Conservation (phyloP, 2,329 filamentous ascomycete genomes). For the Cercospora zeina region DNA sequence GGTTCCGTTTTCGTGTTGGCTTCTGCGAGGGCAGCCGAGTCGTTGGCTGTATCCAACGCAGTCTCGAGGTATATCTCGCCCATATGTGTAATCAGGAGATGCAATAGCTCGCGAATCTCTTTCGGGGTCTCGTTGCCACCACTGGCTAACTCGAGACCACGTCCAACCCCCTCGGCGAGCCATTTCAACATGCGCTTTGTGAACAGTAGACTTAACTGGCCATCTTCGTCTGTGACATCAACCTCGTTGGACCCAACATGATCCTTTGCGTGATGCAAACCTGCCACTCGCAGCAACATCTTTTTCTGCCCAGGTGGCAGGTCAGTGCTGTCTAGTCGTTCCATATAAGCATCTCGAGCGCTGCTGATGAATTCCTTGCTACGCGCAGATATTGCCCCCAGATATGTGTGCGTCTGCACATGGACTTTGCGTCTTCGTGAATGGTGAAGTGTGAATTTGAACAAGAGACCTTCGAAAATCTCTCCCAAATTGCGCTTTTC, state of each 20-base stretch:
- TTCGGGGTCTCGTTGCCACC: constrained; percentile 81
- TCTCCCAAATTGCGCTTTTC: constrained; percentile 72
- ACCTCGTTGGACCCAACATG: constrained; percentile 52
- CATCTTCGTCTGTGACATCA: constrained; percentile 87
- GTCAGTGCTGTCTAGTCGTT: constrained; percentile 83
- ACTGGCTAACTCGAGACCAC: constrained; percentile 85
- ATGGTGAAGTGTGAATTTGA: constrained; percentile 97
- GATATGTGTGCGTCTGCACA: constrained; percentile 67
- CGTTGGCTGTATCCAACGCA: constrained; percentile 67
- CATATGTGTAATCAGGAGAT: constrained; percentile 81
- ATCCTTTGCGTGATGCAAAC: constrained; percentile 70
- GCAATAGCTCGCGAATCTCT: constrained; percentile 82
- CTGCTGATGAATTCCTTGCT: constrained; percentile 85
- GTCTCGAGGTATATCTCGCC: constrained; percentile 75
- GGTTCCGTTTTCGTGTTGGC: constrained; percentile 73
- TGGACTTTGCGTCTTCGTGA: constrained; percentile 82
- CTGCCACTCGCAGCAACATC: constrained; percentile 87
- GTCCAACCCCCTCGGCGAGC: constrained; percentile 90
- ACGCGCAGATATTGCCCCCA: constrained; percentile 86
- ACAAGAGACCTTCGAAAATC: constrained; percentile 84
- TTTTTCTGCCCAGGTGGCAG: constrained; percentile 83
- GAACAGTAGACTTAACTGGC: constrained; percentile 74
- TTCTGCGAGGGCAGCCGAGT: constrained; percentile 75
- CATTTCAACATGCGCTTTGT: constrained; percentile 98
- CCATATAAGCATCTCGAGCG: constrained; percentile 87